Evolutionary conservation across 257 asterid genomes (phyloP).

Genomic region (Oldenlandia corymbosa): DNA sequence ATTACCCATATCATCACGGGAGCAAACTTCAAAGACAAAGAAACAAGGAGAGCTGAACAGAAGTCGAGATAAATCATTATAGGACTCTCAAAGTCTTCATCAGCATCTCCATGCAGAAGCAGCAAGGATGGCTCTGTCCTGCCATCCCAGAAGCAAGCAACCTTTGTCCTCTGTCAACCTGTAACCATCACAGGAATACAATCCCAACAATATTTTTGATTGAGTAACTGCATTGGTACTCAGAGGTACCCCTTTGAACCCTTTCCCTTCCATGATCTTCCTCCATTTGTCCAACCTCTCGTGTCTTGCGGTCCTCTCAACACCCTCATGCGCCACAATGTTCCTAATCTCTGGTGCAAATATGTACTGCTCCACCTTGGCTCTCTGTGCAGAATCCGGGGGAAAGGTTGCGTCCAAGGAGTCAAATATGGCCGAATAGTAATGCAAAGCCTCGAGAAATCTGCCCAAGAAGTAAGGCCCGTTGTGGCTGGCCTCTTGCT

Average conservation of each 20-base stretch:
- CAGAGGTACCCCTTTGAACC: slow-evolving; percentile 57
- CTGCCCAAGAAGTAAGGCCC: slow-evolving; percentile 82
- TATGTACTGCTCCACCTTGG: slow-evolving; percentile 71
- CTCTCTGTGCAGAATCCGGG: slow-evolving; percentile 67
- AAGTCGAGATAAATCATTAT: not conserved
- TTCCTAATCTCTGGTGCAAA: slow-evolving; percentile 75
- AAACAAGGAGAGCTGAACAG: not conserved
- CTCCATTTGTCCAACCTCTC: slow-evolving; percentile 83
- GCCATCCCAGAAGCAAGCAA: slow-evolving; percentile 84
- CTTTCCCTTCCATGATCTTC: slow-evolving; percentile 74
- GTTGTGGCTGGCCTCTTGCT: slow-evolving; percentile 88
- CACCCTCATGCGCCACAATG: slow-evolving; percentile 66
- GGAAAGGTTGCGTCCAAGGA: slow-evolving; percentile 83
- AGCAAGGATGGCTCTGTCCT: slow-evolving; percentile 69
- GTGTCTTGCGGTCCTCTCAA: slow-evolving; percentile 56
- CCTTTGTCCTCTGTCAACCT: slow-evolving; percentile 75
- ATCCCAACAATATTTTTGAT: slow-evolving; percentile 65
- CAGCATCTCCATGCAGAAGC: slow-evolving; percentile 89
- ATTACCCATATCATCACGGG: too few species aligned
- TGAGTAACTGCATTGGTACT: slow-evolving; percentile 76
- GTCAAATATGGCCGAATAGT: slow-evolving; percentile 71
- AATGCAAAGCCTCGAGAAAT: slow-evolving; percentile 73
- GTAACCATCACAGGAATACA: slow-evolving; percentile 79
- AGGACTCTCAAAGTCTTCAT: too few species aligned
- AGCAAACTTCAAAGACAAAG: too few species aligned